Base-by-base conservation (phyloP, 768 basidiomycete genomes). In the Macrolepiota dolichaula region DNA sequence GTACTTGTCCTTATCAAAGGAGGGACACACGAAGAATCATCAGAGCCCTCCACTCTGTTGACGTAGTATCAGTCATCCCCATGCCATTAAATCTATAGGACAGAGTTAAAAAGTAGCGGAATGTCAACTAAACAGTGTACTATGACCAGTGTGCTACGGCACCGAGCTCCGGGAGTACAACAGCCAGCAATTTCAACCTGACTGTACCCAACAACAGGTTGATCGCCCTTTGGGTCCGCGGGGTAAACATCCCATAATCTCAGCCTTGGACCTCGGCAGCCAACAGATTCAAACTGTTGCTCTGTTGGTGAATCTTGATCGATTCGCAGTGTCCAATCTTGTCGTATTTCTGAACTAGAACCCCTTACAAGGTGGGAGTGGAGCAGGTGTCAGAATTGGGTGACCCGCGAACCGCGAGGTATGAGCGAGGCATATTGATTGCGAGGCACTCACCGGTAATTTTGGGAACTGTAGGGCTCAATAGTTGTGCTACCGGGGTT, bases 381-480 rank as follows among this genome's bases (percentile, higher is more conserved):
- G 51, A 60, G 27, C 51, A 36, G 13, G 38, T 53, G 42, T 32
- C 51, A 53, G 32, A 42, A 22, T 53, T 46, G 51, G 40, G 42
- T 60, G 22, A 53, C 38, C 59, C 59, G 51, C 59, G 51, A 59
- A 59, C 40, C 51, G 57, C 57, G 57, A 53, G 40, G 44, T 15
- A 37, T 24, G 32, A 29, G 22, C n/a, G 19, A 44, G 17, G 17
- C 37, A n/a, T 46, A 27, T 42, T n/a, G 35, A 27, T 42, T n/a
- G 35, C 32, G 12, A 36, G 24, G 51, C 42, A 47, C 19, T 42
- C 24, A n/a, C 27, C 19, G 42, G 15, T 15, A 44, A 44, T n/a
- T 19, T n/a, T 44, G 19, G 17, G 3, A 44, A 44, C 2, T n/a
- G 42, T 44, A 7, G 42, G n/a, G 15, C 17, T 10, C 17, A 6